Evolutionary conservation across 768 basidiomycete genomes (phyloP), one percentile per base, ranked within the genome.

Genomic region (Russula compacta): DNA sequence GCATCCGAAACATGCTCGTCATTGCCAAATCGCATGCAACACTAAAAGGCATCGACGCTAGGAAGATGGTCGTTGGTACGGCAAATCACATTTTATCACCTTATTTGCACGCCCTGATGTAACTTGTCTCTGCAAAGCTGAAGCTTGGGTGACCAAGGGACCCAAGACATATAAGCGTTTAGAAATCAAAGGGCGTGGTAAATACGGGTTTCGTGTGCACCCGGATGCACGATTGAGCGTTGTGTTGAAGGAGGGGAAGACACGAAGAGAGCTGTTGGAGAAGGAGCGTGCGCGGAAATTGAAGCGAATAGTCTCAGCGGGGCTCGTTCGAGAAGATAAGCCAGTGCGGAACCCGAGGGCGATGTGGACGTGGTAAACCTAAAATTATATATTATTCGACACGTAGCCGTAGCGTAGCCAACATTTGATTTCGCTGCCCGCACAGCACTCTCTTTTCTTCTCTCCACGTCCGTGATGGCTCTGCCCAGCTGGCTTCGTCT

Each of bases 141-240:
- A 97, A 73, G 83, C 94, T 21, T 99, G 94, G 95, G 93, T 97
- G 15, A 87, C 83, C 50, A 98, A 98, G 72, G 93, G 88, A 6
- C 77, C 78, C 7, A 82, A 79, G 42, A 73, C 76, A 24, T 75
- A 81, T 42, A 84, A 82, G 62, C 82, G 86, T 56, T 66, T 92
- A 19, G 92, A 97, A 66, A 83, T 88, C 60, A 86, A 84, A 72
- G 95, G 92, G 56, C 83, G 95, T 65, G 89, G 88, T 38, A 86
- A 86, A 67, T 78, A 72, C 58, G 95, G 95, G 56, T 78, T 92
- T 60, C 85, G 86, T 53, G 78, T 81, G 12, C 91, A 90, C 70
- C 87, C 84, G 0, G 82, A 84, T 60, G 83, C 94, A 10, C 82
- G 85, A 49, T 69, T 97, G 69, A 81, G 81, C 67, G 87, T 95